Base-by-base conservation (phyloP, 106 monocot genomes). In the Gastrodia elata region DNA sequence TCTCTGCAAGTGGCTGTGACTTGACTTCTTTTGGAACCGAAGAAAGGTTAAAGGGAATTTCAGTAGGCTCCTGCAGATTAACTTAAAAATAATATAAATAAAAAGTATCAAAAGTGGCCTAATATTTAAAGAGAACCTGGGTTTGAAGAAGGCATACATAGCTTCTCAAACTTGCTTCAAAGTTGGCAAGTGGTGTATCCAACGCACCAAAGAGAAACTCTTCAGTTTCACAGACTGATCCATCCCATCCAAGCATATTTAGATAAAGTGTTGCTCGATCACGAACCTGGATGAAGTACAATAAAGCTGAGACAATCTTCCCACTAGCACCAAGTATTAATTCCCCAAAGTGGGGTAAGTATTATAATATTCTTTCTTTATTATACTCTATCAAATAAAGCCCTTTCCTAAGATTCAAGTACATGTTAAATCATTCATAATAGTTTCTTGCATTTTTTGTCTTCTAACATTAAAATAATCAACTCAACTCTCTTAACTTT, bases 241-340 rank as follows among this genome's bases (percentile, higher is more conserved):
- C 88, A 69, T 90, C 90, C 52, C 78, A 77, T 52, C 64, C 88
- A 48, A 98, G 76, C 22, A 76, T 83, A 68, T 88, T 87, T 40
- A 98, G 81, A 82, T 93, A 98, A 76, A 98, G 90, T 74, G 97
- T 98, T 33, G 97, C 97, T 1, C 93, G 82, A 68, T 98, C 97
- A 76, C 97, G 93, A 80, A 98, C 97, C 97, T 98, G 72, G 18
- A 40, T 40, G 69, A 69, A 69, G 67, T 8, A 20, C 6, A 30
- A 18, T 30, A 34, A 10, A 35, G 1, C 0, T 15, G 67, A 16
- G 5, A 52, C 18, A n/a, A 52, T 20, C 22, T n/a, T n/a, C n/a
- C n/a, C n/a, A n/a, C n/a, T n/a, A n/a, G n/a, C n/a, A n/a, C n/a
- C n/a, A n/a, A n/a, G n/a, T n/a, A n/a, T n/a, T n/a, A n/a, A n/a